Evolutionary conservation across 768 basidiomycete species (phyloP), one percentile per base, ranked within the genome.

Genomic region (Candolleomyces eurysporus): DNA sequence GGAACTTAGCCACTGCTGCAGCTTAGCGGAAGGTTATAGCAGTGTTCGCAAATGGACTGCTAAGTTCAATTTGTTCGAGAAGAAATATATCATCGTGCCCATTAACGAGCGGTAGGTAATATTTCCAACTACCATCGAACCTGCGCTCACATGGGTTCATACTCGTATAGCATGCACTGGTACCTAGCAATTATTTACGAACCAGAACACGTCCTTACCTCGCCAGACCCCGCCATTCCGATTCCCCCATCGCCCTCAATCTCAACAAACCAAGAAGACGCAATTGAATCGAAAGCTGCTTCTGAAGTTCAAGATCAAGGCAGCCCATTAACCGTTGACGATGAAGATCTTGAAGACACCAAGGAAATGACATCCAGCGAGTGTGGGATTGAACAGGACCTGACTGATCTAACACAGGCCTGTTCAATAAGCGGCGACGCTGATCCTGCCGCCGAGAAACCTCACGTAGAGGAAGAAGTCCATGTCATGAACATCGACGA

Each of bases 21-120:
- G 36, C 36, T 11, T 36, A 36, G 36, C 84, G 43, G 86, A 86
- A 61, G 90, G 90, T 13, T 98, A 95, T 71, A 76, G 87, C 51
- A 91, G 88, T 59, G 94, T 99, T 52, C 83, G 84, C 36, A 96
- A 96, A 72, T 99, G 97, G 97, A 98, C 96, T 0, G 83, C 87
- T 31, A 96, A 90, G 72, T 77, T 94, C 53, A 84, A 95, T 68
- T 71, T 99, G 17, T 99, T 98, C 73, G 74, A 80, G 64, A 98
- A 98, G 82, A 91, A 92, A 69, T 97, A 91, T 68, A 79, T 99
- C 64, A 87, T 99, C 52, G 84, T 99, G 10, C 97, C 97, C 2
- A 97, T 99, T 74, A 98, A 99, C 67, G 97, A 98, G 73, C 80
- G 96, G 96, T 97, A 71, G 60, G 86, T 71, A 8, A 49, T 16